A percentile compares a stretch with the other conserved stretches of the same genome.
Conservation (phyloP, 805 yeast species). For the Debaryomyces castellii region DNA sequence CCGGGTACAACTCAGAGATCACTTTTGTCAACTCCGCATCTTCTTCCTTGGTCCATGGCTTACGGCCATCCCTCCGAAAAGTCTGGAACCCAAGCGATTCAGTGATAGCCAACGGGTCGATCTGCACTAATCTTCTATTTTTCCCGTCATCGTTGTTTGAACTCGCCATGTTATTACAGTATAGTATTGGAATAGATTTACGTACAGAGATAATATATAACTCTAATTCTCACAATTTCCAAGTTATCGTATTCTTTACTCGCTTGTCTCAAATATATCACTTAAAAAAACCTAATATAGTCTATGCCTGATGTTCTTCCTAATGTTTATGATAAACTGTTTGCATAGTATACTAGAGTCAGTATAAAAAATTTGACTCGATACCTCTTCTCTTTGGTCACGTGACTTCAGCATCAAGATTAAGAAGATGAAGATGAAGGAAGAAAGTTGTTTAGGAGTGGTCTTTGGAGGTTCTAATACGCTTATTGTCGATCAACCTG, state of each 20-base stretch:
- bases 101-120: conserved; percentile 60
- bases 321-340: background rate
- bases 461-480: conserved; percentile 16
- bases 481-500: conserved; percentile 71
- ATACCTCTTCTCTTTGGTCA: background rate
- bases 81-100: conserved; percentile 76
- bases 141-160: conserved; percentile 2
- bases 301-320: background rate
- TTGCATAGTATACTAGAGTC: background rate
- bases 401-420: too few relatives aligned
- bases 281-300: background rate
- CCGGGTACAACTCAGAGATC: conserved; percentile 36
- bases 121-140: conserved; percentile 19
- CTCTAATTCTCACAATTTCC: conserved; percentile 1
- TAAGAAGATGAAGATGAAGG: too few relatives aligned
- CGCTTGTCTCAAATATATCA: background rate
- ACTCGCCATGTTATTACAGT: conserved; percentile 1
- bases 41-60: conserved; percentile 76
- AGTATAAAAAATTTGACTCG: conserved; percentile 2
- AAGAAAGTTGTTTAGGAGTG: too few relatives aligned
- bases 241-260: background rate
- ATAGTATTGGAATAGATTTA: background rate
- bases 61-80: conserved; percentile 58
- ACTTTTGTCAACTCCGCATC: conserved; percentile 51
- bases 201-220: conserved; percentile 4